Conservation (phyloP, 1,139 yeast species). For the Pichia norvegensis region DNA sequence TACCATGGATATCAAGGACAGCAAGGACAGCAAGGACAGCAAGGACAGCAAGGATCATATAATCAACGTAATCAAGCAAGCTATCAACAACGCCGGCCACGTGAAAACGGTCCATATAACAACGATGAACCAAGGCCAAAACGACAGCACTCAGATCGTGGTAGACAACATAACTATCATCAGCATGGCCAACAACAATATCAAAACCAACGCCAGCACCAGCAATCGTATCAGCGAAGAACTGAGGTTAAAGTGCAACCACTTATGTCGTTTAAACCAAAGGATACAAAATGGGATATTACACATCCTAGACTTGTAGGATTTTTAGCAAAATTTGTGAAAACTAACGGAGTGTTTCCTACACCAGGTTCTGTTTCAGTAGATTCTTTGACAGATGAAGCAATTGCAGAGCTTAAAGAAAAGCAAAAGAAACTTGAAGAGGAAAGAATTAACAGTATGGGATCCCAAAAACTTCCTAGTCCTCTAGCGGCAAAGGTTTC, state of each 20-base stretch:
- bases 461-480: conserved; percentile 39
- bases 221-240: conserved; percentile 4
- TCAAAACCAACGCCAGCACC: conserved; percentile 2
- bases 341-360: conserved; percentile 73
- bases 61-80: too few relatives aligned
- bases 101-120: not conserved
- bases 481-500: conserved; percentile 46
- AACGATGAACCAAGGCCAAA: not conserved
- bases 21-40: not conserved
- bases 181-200: not conserved
- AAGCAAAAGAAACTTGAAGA: conserved; percentile 5
- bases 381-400: conserved; percentile 42
- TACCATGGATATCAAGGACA: not conserved
- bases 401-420: not conserved
- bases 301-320: conserved; percentile 70
- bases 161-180: not conserved
- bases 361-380: conserved; percentile 34
- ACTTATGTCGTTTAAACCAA: conserved; percentile 33
- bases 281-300: conserved; percentile 62
- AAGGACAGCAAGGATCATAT: not conserved
- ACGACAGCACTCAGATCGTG: not conserved
- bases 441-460: not conserved
- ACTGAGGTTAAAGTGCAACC: conserved; percentile 29
- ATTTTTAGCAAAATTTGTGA: conserved; percentile 72
- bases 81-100: not conserved